Evolutionary conservation across 345 rosid species (phyloP).

Genomic region (Jatropha curcas): DNA sequence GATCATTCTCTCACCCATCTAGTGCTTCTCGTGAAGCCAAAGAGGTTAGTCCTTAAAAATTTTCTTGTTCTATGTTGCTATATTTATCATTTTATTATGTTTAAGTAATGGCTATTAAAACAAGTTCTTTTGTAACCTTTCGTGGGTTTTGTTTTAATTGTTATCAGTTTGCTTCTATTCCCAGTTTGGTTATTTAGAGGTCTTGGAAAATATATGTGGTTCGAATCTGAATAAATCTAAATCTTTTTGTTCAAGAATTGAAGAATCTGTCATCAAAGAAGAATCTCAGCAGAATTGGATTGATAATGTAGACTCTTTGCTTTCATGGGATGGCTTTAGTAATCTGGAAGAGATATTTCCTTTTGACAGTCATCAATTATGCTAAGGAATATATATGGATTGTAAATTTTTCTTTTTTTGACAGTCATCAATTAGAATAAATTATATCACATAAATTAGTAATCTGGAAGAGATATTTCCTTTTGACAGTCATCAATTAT

Average conservation of each 20-base stretch:
- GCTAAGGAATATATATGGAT: too few species aligned
- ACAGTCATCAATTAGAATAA: too few species aligned
- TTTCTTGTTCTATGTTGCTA: not conserved
- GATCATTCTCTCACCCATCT: constrained; percentile 87
- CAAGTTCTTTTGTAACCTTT: not conserved
- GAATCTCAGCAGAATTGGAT: too few species aligned
- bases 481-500: too few species aligned
- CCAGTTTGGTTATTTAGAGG: constrained; percentile 5
- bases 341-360: too few species aligned
- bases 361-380: too few species aligned
- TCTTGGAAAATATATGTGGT: constrained; percentile 14
- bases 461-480: too few species aligned
- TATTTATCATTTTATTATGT: not conserved
- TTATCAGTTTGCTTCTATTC: not conserved
- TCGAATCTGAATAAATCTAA: too few species aligned
- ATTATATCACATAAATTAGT: too few species aligned
- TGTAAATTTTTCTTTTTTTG: too few species aligned
- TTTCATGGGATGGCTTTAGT: not conserved
- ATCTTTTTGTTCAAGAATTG: too few species aligned
- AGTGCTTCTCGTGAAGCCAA: constrained; percentile 47
- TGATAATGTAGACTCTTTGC: not conserved
- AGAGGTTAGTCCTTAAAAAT: constrained; percentile 45
- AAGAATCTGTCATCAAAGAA: too few species aligned
- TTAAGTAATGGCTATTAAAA: not conserved
- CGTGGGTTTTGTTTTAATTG: not conserved